Percentiles rank a stretch among this genome's conserved stretches.
These are phyloP conservation scores for Silene latifolia DNA, from an alignment of 148 eudicot species.

Conservation along the genomic window DNA sequence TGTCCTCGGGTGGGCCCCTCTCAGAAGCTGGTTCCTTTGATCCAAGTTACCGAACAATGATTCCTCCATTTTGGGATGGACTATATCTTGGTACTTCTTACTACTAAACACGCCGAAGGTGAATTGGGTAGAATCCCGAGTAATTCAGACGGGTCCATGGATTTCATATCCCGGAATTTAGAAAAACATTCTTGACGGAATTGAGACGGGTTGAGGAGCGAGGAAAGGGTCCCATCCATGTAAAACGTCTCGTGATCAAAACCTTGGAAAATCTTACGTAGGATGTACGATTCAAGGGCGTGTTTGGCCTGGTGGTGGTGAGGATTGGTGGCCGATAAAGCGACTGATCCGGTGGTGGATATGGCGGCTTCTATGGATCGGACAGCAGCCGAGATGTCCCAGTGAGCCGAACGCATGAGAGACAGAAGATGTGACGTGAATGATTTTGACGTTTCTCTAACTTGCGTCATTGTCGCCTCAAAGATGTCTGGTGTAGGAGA, in stretches of 20 bases:
- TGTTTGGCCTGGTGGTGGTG: slow-evolving; percentile 60
- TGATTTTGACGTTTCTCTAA: slow-evolving; percentile 68
- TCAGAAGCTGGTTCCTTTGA: slow-evolving; percentile 67
- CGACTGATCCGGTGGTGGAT: slow-evolving; percentile 25
- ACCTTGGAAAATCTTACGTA: slow-evolving; percentile 79
- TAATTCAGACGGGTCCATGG: slow-evolving; percentile 91
- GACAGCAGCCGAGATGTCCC: slow-evolving; percentile 88
- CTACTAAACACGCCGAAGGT: slow-evolving; percentile 72
- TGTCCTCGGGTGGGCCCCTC: slow-evolving; percentile 77
- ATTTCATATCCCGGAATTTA: slow-evolving; percentile 81
- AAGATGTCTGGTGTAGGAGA: slow-evolving; percentile 77
- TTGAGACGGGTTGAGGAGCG: slow-evolving; percentile 78
- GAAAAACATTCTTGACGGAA: slow-evolving; percentile 79
- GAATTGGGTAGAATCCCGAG: slow-evolving; percentile 81
- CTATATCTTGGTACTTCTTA: slow-evolving; percentile 75
- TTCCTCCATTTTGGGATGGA: slow-evolving; percentile 97
- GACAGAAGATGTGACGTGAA: slow-evolving; percentile 78
- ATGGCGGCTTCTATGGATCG: slow-evolving; percentile 77
- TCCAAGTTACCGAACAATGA: slow-evolving; percentile 83
- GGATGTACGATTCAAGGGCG: slow-evolving; percentile 83
- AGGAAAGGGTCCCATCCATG: slow-evolving; percentile 90
- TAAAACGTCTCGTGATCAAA: slow-evolving; percentile 98
- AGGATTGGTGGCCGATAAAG: slow-evolving; percentile 23
- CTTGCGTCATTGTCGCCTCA: slow-evolving; percentile 61
- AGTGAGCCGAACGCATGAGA: slow-evolving; percentile 87